A percentile compares a stretch with the other conserved stretches of the same genome.
Evolutionary conservation across 441 rosid genomes (phyloP).

Genomic region (Adansonia madagascariensis): DNA sequence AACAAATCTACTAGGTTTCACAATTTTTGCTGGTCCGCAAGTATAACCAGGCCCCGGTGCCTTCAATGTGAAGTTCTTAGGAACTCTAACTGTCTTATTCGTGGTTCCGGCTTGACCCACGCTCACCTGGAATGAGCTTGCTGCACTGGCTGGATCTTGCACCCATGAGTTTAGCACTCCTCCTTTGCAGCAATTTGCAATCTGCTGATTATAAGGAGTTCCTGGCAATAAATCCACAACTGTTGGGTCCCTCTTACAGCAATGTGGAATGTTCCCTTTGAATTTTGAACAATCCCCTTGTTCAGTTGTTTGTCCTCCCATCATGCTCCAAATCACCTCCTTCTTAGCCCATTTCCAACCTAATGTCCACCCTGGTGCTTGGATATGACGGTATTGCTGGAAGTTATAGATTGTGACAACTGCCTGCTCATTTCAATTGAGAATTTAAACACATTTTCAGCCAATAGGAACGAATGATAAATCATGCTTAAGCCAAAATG

Average conservation of each 20-base stretch:
- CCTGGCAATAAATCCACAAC: slow-evolving; percentile 83
- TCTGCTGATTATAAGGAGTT: slow-evolving; percentile 68
- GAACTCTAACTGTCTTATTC: slow-evolving; percentile 64
- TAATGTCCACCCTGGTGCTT: slow-evolving; percentile 78
- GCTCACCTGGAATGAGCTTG: slow-evolving; percentile 68
- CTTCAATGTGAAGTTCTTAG: slow-evolving; percentile 65
- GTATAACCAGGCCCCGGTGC: slow-evolving; percentile 88
- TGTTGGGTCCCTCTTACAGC: slow-evolving; percentile 71
- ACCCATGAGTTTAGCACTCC: slow-evolving; percentile 73
- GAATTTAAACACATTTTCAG: slow-evolving; percentile 19
- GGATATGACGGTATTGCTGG: slow-evolving; percentile 85
- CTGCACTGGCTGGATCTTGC: slow-evolving; percentile 72
- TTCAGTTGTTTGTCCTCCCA: slow-evolving; percentile 77
- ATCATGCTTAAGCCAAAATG: background rate
- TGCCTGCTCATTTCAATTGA: slow-evolving; percentile 49
- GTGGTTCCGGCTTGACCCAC: slow-evolving; percentile 82
- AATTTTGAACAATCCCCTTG: slow-evolving; percentile 89
- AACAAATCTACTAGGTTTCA: slow-evolving; percentile 53
- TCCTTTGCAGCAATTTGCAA: slow-evolving; percentile 82
- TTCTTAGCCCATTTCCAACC: slow-evolving; percentile 82
- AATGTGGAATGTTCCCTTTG: slow-evolving; percentile 77
- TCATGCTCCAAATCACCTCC: slow-evolving; percentile 80
- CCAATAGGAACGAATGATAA: background rate
- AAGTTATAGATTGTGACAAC: slow-evolving; percentile 70
- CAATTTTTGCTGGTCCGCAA: slow-evolving; percentile 63